Evolutionary conservation across 1,139 yeast genomes (phyloP), one percentile per base, ranked within the genome.

Genomic region (Wickerhamiella infanticola): DNA sequence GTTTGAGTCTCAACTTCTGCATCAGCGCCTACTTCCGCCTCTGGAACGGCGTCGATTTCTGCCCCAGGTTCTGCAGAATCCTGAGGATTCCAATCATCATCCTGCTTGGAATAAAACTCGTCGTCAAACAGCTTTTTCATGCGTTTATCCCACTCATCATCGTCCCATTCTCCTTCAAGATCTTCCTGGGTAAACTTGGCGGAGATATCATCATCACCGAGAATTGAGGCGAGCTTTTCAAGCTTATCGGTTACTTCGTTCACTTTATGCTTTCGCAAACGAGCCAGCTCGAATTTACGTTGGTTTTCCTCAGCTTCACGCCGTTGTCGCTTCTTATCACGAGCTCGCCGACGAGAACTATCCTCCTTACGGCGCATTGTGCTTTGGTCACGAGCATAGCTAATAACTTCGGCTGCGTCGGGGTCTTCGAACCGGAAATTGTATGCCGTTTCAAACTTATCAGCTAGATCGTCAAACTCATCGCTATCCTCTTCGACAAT

Each of bases 351-450:
- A 57, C 98, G 75, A 24, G 82, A 64, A 53, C 79, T 77, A 48
- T 81, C 73, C 44, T 77, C 79, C 24, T 80, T 76, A 60, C 98
- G 74, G 66, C 98, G 79, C 57, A 86, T 70, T 0, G 97, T 85
- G 27, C 94, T 94, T 61, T 86, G 95, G 52, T 74, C 82, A 73
- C 99, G 85, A 3, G 98, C 97, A 67, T 90, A 93, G n/a, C 95
- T 80, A 33, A 86, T 81, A 62, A 93, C 84, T 58, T 90, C 96
- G 0, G 90, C 84, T 7, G 95, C 74, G 53, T 77, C 78, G 11
- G 94, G 85, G 57, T 90, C 97, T 63, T 93, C 98, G 60, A 75
- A 90, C 61, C 98, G 75, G 70, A 88, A 88, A 58, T 93, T 93
- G 66, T 88, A 90, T 0, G 94, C 96, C 50, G 77, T 75, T 63